phyloP scores from a whole-genome alignment of 78 protist species.

The Protostelium mycophagum region DNA sequence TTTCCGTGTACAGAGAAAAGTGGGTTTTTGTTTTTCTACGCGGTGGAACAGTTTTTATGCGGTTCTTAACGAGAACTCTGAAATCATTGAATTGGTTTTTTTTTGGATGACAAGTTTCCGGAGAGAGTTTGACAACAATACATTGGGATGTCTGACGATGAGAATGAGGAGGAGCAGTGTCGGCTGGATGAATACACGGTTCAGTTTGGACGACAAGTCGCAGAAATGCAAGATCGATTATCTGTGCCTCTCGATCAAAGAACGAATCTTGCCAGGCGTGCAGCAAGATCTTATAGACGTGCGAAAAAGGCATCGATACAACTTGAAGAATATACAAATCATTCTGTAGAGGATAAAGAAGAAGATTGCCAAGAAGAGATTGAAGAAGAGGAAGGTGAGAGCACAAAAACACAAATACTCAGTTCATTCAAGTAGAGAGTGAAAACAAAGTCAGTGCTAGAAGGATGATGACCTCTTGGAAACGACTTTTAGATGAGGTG shows the following conservation, averaged over 20 bases:
- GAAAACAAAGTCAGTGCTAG: background rate
- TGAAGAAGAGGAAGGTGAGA: background rate
- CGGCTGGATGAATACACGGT: background rate
- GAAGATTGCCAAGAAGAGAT: background rate
- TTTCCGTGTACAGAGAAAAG: too few species aligned
- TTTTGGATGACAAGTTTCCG: too few species aligned
- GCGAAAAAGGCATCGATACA: background rate
- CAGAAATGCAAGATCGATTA: background rate
- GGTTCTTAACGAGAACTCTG: too few species aligned
- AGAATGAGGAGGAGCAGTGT: background rate
- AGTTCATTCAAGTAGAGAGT: background rate
- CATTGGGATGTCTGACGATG: background rate
- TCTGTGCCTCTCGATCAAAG: background rate
- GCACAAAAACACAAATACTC: background rate
- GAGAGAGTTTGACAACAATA: too few species aligned
- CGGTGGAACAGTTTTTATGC: too few species aligned
- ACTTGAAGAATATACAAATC: background rate
- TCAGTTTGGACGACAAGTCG: background rate
- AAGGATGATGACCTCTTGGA: background rate
- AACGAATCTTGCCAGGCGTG: background rate
- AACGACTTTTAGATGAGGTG: background rate
- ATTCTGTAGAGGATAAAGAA: background rate
- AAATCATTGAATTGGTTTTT: too few species aligned
- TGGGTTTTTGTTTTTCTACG: too few species aligned
- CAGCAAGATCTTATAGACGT: background rate